phyloP scores from a whole-genome alignment of 805 yeast genomes.

The Candida stauntonica region DNA sequence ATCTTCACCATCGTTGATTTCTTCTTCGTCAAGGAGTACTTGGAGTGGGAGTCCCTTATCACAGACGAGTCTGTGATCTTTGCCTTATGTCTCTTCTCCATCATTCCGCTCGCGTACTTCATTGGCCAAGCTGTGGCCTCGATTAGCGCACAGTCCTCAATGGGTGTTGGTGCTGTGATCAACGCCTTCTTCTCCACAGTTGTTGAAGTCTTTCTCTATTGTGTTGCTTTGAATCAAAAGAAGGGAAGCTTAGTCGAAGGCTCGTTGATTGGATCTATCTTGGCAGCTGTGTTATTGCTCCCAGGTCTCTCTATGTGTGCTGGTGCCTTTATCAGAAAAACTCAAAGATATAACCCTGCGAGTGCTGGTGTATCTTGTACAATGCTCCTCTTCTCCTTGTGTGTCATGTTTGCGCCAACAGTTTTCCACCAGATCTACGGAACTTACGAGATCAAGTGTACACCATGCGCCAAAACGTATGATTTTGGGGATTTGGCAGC shows the following conservation, averaged over 20 bases:
- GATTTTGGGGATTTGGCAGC: conserved; percentile 5
- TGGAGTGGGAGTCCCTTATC: conserved; percentile 28
- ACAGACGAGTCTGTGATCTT: conserved; percentile 68
- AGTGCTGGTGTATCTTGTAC: conserved; percentile 97
- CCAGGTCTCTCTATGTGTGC: conserved; percentile 98
- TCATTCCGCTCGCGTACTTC: conserved; percentile 91
- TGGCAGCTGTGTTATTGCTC: conserved; percentile 85
- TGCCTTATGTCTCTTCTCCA: conserved; percentile 71
- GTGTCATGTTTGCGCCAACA: conserved; percentile 91
- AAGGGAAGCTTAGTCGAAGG: conserved; percentile 94
- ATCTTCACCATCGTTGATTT: conserved; percentile 78
- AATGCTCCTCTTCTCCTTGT: conserved; percentile 85
- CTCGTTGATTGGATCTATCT: conserved; percentile 85
- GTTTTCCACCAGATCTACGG: conserved; percentile 88
- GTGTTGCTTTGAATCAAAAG: conserved; percentile 82
- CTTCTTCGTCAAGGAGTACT: conserved; percentile 50
- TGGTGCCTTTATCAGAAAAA: conserved; percentile 88
- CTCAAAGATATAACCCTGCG: conserved; percentile 92
- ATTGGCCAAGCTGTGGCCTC: conserved; percentile 99
- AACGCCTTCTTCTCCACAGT: conserved; percentile 96
- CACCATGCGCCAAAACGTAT: conserved; percentile 37
- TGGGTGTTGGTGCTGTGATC: conserved; percentile 98
- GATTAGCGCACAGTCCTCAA: conserved; percentile 94
- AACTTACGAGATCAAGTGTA: conserved; percentile 71
- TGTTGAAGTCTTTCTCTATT: conserved; percentile 87